These are phyloP conservation scores for Furcasterigmium sp. DNA, from an alignment of 2,329 filamentous ascomycete species.

Conservation along the genomic window DNA sequence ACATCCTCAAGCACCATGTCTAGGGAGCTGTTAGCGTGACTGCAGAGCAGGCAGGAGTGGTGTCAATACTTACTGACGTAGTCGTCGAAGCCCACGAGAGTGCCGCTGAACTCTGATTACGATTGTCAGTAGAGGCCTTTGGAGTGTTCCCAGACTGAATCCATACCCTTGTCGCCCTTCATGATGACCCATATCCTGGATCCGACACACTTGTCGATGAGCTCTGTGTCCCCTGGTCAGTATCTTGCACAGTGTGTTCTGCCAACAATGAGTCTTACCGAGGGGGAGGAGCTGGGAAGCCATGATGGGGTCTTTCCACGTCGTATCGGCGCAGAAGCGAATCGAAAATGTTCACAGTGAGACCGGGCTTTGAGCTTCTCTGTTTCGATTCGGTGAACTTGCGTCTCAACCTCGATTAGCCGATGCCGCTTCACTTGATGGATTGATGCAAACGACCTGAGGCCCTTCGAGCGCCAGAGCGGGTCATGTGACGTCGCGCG, in stretches of 20 bases:
- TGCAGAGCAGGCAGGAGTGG: neutral
- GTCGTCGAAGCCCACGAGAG: constrained; percentile 93
- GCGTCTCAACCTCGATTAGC: neutral
- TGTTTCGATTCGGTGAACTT: too few species aligned
- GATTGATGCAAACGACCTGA: neutral
- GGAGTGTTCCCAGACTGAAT: neutral
- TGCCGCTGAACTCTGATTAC: constrained; percentile 82
- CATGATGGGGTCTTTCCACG: constrained; percentile 37
- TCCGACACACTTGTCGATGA: constrained; percentile 98
- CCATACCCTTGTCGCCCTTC: constrained; percentile 94
- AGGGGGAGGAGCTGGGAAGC: constrained; percentile 69
- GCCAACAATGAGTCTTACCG: constrained; percentile 37
- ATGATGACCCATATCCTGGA: constrained; percentile 98
- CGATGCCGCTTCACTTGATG: neutral
- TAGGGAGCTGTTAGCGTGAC: constrained; percentile 32
- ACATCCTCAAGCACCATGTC: constrained; percentile 99
- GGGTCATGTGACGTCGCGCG: constrained; percentile 26
- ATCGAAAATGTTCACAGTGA: neutral
- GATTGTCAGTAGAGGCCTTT: constrained; percentile 1
- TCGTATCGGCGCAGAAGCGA: neutral
- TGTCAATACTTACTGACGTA: constrained; percentile 89
- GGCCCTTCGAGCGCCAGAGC: neutral
- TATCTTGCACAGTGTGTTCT: neutral
- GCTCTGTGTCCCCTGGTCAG: constrained; percentile 52
- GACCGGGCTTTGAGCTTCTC: too few species aligned